These are phyloP conservation scores for Viridothelium virens DNA, from an alignment of 495 filamentous ascomycete species.

Conservation along the genomic window DNA sequence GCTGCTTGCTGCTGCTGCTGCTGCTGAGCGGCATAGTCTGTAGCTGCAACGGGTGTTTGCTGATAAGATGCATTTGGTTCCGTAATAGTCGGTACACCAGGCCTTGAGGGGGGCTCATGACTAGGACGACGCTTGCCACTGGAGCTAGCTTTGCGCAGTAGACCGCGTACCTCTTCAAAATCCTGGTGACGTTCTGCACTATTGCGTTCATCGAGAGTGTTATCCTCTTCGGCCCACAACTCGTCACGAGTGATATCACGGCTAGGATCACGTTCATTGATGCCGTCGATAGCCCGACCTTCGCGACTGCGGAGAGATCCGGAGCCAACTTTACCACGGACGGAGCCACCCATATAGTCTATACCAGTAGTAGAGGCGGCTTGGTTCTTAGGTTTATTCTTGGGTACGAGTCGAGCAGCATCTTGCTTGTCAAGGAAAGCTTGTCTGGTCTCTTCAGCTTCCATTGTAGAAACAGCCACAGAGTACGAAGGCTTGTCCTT, in stretches of 20 bases:
- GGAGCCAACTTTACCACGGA: slow-evolving; percentile 13
- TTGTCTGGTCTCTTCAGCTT: slow-evolving; percentile 51
- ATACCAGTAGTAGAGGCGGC: slow-evolving; percentile 30
- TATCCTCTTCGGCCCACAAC: slow-evolving; percentile 21
- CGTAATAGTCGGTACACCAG: slow-evolving; percentile 23
- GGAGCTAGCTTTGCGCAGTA: slow-evolving; percentile 27
- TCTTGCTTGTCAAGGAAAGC: slow-evolving; percentile 52
- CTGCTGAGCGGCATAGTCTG: neutral
- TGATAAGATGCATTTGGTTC: slow-evolving; percentile 16
- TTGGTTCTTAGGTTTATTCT: slow-evolving; percentile 30
- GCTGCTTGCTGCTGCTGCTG: slow-evolving; percentile 8
- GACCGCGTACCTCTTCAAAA: slow-evolving; percentile 28
- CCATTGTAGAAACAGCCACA: slow-evolving; percentile 60
- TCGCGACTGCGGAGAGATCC: slow-evolving; percentile 19
- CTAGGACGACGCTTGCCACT: slow-evolving; percentile 26
- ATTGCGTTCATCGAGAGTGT: slow-evolving; percentile 25
- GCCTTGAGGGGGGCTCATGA: neutral
- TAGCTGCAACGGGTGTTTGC: neutral
- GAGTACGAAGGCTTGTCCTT: slow-evolving; percentile 63
- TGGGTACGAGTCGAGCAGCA: slow-evolving; percentile 52
- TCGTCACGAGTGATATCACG: slow-evolving; percentile 26
- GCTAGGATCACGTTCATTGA: slow-evolving; percentile 16
- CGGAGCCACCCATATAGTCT: slow-evolving; percentile 35
- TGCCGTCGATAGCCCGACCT: slow-evolving; percentile 12
- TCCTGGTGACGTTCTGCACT: slow-evolving; percentile 22